Base-by-base conservation (phyloP, 352 stramenopile species). In the Phytopythium helicoides region DNA sequence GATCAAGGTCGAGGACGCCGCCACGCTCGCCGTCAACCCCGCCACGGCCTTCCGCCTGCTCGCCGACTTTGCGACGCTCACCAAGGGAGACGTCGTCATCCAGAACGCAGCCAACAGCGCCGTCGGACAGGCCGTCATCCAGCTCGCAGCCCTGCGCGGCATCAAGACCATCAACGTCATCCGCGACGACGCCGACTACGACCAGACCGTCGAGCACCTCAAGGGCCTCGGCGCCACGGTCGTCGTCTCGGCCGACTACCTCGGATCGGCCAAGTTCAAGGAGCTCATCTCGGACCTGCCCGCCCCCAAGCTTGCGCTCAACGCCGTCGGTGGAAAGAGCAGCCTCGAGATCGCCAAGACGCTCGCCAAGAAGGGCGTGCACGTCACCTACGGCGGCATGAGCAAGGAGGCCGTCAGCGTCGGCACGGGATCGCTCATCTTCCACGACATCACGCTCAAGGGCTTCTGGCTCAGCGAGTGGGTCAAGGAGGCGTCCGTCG, bases 141-240 rank as follows among this genome's bases (percentile, higher is more conserved):
- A 97, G 64, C 64, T 96, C 56, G 86, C 86, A n/a, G 74, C 73
- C 37, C 64, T 92, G 49, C 86, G 86, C 40, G 86, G 86, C 54
- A 86, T 97, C 50, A 86, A 94, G 69, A 96, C 86, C 45, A 90
- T 97, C 60, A 97, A 96, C 65, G 73, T 97, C 25, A 73, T 97
- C 41, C 78, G 84, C 37, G 76, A 93, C 58, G 78, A 92, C 50
- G 85, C 71, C 41, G 77, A 89, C 59, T 94, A 92, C 62, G 80
- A 86, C 51, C 53, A 76, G 36, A 86, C 74, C 26, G 77, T 90
- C 65, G 55, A 89, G 42, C 78, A 87, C 68, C 63, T 93, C 34
- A 92, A 94, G 78, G 73, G 56, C 51, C 66, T 96, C 28, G 86
- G 86, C 42, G 86, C 74, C 33, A 86, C 73, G 18, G 64, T 95